Conservation (phyloP, 2,329 filamentous ascomycete genomes). For the Penicillium sp. region DNA sequence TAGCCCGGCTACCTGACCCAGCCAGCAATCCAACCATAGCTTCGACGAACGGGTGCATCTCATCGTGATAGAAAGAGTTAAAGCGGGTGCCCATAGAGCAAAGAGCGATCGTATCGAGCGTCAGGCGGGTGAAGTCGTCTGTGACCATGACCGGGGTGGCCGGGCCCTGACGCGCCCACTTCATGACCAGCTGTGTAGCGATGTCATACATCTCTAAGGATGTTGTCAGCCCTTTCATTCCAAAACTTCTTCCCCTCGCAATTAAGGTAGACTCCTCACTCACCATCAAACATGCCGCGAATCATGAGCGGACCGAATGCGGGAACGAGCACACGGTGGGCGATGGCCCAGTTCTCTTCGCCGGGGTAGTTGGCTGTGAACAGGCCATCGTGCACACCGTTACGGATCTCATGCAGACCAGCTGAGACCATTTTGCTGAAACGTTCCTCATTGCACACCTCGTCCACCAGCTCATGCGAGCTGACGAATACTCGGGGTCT, state of each 20-base stretch:
- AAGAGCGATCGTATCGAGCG: conserved; percentile 71
- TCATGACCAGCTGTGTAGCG: conserved; percentile 41
- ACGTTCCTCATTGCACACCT: conserved; percentile 66
- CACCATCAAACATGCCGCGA: conserved; percentile 45
- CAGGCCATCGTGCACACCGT: conserved; percentile 65
- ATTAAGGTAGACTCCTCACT: background rate
- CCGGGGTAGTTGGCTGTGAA: conserved; percentile 58
- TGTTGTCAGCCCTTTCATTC: background rate
- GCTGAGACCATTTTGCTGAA: conserved; percentile 61
- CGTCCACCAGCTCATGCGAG: conserved; percentile 60
- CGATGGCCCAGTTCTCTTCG: conserved; percentile 65
- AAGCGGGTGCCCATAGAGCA: conserved; percentile 73
- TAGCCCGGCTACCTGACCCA: conserved; percentile 56
- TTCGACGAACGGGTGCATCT: conserved; percentile 69
- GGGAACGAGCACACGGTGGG: conserved; percentile 53
- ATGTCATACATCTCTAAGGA: conserved; percentile 42
- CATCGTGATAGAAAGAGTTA: conserved; percentile 71
- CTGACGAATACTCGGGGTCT: conserved; percentile 51
- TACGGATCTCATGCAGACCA: conserved; percentile 58
- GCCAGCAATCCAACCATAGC: conserved; percentile 67
- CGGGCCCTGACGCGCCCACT: conserved; percentile 55
- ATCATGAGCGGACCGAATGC: conserved; percentile 51
- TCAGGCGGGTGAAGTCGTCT: conserved; percentile 72
- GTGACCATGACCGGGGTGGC: conserved; percentile 59
- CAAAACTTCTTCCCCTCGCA: background rate